Base-by-base conservation (phyloP, 306 rosid genomes). In the Abrus precatorius region DNA sequence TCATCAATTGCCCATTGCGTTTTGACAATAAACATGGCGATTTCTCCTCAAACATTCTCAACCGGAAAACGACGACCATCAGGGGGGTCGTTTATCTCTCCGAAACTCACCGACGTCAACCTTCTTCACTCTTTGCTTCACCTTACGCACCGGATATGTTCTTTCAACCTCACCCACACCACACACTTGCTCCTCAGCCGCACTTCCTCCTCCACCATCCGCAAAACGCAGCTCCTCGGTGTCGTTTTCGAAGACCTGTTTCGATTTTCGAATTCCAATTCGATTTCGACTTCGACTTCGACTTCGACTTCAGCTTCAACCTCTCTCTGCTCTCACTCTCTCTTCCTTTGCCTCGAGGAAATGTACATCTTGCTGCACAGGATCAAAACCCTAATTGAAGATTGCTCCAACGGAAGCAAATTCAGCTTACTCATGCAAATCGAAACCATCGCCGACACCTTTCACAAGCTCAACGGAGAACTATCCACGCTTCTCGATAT, bases 401-500 rank as follows among this genome's bases (percentile, higher is more conserved):
- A 93, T 44, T 90, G 86, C 64, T 88, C 88, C 10, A 83, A 74
- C 6, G 93, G 90, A 13, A 90, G 94, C 88, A 89, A 82, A 78
- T 88, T 93, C 87, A 87, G 91, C 78, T 56, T 91, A 0, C 81
- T 96, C 1, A 63, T 89, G 86, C 94, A 92, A 67, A 86, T 72
- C 34, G 85, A 88, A 57, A 80, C 85, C 1, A 48, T 89, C 9
- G 87, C 97, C 2, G 88, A 87, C 5, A 70, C 3, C 60, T 92
- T 96, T 34, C 93, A 89, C 66, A 91, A 91, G 72, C 86, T 96
- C 56, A 89, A 87, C 2, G 80, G 83, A 11, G 98, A 93, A 13
- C 50, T 96, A 0, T 92, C 91, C 0, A 96, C 95, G 48, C 85
- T 93, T 9, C 83, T 96, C 0, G 99, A 96, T 70, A 89, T 96